Conservation (phyloP, 371 early-diverging fungal species). For the Parasitella parasitica region DNA sequence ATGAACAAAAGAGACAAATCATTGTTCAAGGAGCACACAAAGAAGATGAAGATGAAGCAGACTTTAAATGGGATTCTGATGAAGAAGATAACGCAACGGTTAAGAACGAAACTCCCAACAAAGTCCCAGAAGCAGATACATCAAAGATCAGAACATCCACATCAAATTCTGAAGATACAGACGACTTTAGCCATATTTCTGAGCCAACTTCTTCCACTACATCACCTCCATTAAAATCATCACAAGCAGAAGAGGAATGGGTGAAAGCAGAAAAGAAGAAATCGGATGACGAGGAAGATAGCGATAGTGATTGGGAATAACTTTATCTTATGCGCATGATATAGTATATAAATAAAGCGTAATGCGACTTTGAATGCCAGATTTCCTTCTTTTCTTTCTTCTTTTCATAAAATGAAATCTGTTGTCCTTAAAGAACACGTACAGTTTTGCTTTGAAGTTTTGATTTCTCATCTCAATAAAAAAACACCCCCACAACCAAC, state of each 20-base stretch:
- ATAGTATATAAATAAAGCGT: not conserved
- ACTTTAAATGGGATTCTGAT: slow-evolving; percentile 54
- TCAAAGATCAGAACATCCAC: slow-evolving; percentile 6
- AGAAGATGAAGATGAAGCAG: slow-evolving; percentile 28
- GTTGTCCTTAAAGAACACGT: slow-evolving; percentile 58
- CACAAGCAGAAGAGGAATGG: slow-evolving; percentile 28
- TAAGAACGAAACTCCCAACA: not conserved
- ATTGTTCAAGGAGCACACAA: slow-evolving; percentile 30
- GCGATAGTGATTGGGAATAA: slow-evolving; percentile 50
- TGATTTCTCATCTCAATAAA: slow-evolving; percentile 54
- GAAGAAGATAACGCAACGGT: slow-evolving; percentile 34
- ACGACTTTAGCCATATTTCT: slow-evolving; percentile 29
- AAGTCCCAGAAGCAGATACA: slow-evolving; percentile 3
- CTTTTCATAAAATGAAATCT: not conserved
- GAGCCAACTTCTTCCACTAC: slow-evolving; percentile 15
- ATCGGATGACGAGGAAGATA: slow-evolving; percentile 31
- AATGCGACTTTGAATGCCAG: not conserved
- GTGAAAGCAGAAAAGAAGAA: slow-evolving; percentile 26
- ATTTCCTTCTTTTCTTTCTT: slow-evolving; percentile 1
- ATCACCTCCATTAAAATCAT: slow-evolving; percentile 11
- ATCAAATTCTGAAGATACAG: slow-evolving; percentile 23
- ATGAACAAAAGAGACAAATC: slow-evolving; percentile 44
- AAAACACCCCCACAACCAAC: slow-evolving; percentile 30
- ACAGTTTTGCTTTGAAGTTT: slow-evolving; percentile 73
- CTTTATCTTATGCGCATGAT: not conserved